Evolutionary conservation across 2,329 filamentous ascomycete genomes (phyloP), one percentile per base, ranked within the genome.

Genomic region (Fusarium duplospermum): DNA sequence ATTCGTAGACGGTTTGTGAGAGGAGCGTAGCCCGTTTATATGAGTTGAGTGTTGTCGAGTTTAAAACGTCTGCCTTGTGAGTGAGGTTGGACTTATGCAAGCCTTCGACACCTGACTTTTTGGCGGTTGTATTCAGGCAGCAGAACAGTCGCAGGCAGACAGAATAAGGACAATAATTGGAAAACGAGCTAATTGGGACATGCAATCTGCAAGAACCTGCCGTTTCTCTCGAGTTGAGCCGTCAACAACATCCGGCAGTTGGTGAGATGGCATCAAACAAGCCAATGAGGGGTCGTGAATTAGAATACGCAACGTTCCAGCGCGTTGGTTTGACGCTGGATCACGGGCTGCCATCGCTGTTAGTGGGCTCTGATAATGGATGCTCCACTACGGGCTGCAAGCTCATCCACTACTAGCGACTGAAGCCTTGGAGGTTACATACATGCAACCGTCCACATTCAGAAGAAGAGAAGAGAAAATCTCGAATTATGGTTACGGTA

Each of bases 261-360:
- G 47, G 56, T 61, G 45, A 40, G 33, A 62, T 42, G 47, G 27
- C 13, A 24, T 16, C n/a, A 54, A 59, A 60, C 27, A 22, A 47
- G 38, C 75, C 76, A 72, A 79, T 78, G 54, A 72, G 66, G 61
- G 64, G 35, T 10, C 58, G 14, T 7, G 24, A 58, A 79, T 77
- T 79, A 76, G 70, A 73, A 80, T 72, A 65, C 71, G 78, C 72
- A 78, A 80, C 78, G 79, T 80, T 80, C 64, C 79, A 80, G 74
- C 61, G 73, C 73, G 71, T 68, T 45, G 60, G 54, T 35, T 60
- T 56, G 58, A 45, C 27, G 36, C 29, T 57, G 29, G 24, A 61
- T 31, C 58, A 45, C 58, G 45, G 24, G 45, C 35, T 62, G 57
- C 22, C 63, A 47, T 47, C 14, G 4, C 27, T 29, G 24, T 62